Percentiles rank a stretch among this genome's conserved stretches.
Evolutionary conservation across 495 filamentous ascomycete genomes (phyloP).

Genomic region (Hypomontagnella monticulosa): DNA sequence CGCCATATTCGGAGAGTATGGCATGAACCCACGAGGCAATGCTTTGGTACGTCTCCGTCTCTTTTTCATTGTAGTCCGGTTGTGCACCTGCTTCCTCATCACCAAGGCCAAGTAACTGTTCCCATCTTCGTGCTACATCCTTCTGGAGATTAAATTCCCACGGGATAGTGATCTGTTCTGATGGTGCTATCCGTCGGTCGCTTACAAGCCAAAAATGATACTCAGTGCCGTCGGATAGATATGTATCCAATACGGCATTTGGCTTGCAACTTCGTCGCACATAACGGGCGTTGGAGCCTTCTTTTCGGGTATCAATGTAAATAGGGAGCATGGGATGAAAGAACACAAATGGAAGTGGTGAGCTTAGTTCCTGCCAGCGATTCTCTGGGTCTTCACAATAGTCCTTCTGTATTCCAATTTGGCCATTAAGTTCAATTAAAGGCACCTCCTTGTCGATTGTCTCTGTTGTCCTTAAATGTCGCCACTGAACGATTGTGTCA

Average conservation of each 20-base stretch:
- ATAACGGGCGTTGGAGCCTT: constrained; percentile 85
- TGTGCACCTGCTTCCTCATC: constrained; percentile 57
- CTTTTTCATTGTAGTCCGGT: constrained; percentile 55
- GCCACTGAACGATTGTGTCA: constrained; percentile 67
- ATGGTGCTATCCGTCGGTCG: constrained; percentile 70
- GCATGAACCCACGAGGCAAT: constrained; percentile 67
- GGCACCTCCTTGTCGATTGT: constrained; percentile 70
- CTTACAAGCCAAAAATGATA: constrained; percentile 92
- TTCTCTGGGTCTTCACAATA: constrained; percentile 78
- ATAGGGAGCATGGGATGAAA: constrained; percentile 84
- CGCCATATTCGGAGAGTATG: constrained; percentile 85
- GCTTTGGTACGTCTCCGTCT: constrained; percentile 56
- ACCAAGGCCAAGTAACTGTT: constrained; percentile 60
- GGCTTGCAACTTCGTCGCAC: constrained; percentile 87
- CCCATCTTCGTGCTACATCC: constrained; percentile 52
- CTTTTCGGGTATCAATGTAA: constrained; percentile 87
- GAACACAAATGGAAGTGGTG: constrained; percentile 86
- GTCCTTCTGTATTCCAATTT: constrained; percentile 79
- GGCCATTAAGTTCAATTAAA: constrained; percentile 87
- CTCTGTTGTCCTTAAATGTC: constrained; percentile 69
- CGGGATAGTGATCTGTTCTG: constrained; percentile 64
- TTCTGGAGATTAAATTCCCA: constrained; percentile 65
- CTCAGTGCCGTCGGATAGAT: constrained; percentile 75
- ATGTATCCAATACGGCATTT: constrained; percentile 82
- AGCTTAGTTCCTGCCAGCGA: constrained; percentile 77